These are phyloP conservation scores for Aspergillus sclerotioniger DNA, from an alignment of 495 filamentous ascomycete species.

Conservation along the genomic window DNA sequence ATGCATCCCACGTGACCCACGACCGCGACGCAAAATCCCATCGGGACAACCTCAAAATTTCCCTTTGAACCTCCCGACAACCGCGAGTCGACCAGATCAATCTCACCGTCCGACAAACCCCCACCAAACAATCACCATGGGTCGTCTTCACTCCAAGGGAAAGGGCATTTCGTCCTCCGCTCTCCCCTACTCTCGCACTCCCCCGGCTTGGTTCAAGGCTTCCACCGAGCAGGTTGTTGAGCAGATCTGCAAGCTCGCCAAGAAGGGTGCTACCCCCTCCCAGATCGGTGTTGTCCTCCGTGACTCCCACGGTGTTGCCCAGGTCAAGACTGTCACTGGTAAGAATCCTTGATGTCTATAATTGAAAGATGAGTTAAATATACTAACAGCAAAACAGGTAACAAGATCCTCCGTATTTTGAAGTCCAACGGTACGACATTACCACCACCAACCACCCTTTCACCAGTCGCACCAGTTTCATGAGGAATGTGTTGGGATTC, in stretches of 20 bases:
- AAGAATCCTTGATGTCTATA: conserved; percentile 30
- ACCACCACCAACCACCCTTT: conserved; percentile 17
- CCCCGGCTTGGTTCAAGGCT: conserved; percentile 91
- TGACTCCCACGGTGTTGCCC: conserved; percentile 95
- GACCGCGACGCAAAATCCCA: conserved; percentile 22
- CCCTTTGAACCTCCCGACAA: conserved; percentile 20
- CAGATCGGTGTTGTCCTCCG: conserved; percentile 98
- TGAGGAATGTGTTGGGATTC: conserved; percentile 8
- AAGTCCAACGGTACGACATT: conserved; percentile 82
- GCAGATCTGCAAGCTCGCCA: conserved; percentile 98
- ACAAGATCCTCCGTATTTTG: conserved; percentile 99
- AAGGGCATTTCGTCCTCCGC: conserved; percentile 97
- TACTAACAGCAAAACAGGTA: conserved; percentile 57
- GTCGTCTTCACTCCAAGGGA: conserved; percentile 98
- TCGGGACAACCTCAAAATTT: conserved; percentile 9
- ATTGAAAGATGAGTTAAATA: conserved; percentile 21
- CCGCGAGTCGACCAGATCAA: conserved; percentile 37
- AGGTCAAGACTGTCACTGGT: conserved; percentile 97
- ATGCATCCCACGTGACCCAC: conserved; percentile 27
- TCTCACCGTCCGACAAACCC: conserved; percentile 24
- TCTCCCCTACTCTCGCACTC: conserved; percentile 90
- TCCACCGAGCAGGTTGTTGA: conserved; percentile 89
- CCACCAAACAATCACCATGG: conserved; percentile 64
- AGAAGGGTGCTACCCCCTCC: conserved; percentile 93
- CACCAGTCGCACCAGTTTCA: background rate